These are phyloP conservation scores for Platanthera guangdongensis DNA, from an alignment of 106 monocot genomes.

Conservation along the genomic window DNA sequence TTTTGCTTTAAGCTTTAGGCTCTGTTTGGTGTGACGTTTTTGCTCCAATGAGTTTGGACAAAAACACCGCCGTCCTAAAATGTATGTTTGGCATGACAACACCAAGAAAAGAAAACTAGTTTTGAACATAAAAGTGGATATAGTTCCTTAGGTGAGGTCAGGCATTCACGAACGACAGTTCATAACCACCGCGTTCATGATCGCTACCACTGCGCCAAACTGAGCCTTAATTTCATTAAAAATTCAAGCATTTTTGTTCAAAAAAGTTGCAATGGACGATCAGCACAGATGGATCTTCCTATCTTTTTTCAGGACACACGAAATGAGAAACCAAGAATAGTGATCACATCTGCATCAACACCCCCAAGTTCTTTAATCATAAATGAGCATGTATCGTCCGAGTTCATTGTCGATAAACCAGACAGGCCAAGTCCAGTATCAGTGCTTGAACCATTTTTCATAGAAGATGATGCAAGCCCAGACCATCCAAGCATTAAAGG, in stretches of 20 bases:
- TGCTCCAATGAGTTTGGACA: no score
- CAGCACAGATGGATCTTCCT: background rate
- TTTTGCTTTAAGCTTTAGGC: background rate
- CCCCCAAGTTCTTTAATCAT: constrained; percentile 15
- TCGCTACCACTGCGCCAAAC: no score
- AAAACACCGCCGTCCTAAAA: no score
- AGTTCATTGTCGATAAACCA: constrained; percentile 16
- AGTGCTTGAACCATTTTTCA: constrained; percentile 56
- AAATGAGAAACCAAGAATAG: constrained; percentile 10
- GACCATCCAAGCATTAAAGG: constrained; percentile 13
- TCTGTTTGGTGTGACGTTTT: no score
- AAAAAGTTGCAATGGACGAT: background rate
- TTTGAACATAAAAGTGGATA: no score
- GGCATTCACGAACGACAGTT: no score
- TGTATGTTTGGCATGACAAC: no score
- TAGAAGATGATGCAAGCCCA: constrained; percentile 38
- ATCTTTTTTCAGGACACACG: constrained; percentile 9
- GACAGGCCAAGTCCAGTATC: constrained; percentile 67
- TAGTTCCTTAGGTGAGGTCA: no score
- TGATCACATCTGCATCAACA: background rate
- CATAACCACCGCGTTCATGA: no score
- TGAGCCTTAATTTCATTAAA: background rate
- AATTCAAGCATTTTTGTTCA: background rate
- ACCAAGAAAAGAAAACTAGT: no score
- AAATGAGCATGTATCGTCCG: constrained; percentile 19